Conservation (phyloP, 2,329 filamentous ascomycete species). For the Alternaria sp. region DNA sequence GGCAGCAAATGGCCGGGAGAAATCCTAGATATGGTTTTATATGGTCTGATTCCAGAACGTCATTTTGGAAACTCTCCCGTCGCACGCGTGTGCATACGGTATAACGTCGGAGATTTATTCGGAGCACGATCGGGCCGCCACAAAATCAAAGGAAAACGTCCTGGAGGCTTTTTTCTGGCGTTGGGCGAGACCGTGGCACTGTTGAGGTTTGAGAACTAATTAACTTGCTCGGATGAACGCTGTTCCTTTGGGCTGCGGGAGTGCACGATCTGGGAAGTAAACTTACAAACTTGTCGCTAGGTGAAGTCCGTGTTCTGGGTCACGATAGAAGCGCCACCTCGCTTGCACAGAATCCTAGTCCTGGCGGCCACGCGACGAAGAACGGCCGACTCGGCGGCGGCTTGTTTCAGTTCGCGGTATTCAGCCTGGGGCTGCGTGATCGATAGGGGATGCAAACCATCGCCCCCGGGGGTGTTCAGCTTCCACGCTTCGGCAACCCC, state of each 20-base stretch:
- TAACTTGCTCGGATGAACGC: not conserved
- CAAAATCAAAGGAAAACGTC: not conserved
- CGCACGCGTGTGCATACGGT: constrained; percentile 8
- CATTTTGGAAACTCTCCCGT: constrained; percentile 4
- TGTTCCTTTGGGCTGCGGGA: not conserved
- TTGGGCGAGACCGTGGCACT: not conserved
- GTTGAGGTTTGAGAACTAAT: not conserved
- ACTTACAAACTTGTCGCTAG: not conserved
- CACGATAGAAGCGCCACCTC: constrained; percentile 13
- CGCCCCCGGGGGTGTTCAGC: constrained; percentile 2
- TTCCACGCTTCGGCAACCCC: constrained; percentile 8
- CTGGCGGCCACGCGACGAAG: constrained; percentile 7
- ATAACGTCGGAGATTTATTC: constrained; percentile 16
- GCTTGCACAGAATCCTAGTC: constrained; percentile 10
- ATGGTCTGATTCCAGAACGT: not conserved
- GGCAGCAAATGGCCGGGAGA: not conserved
- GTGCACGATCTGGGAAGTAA: constrained; percentile 2
- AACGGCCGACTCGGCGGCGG: constrained; percentile 13
- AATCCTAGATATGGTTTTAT: not conserved
- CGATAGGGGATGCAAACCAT: constrained; percentile 10
- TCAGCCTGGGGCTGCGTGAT: constrained; percentile 9
- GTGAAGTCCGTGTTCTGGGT: constrained; percentile 10
- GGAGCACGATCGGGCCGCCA: not conserved
- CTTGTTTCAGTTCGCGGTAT: constrained; percentile 18
- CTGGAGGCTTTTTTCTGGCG: constrained; percentile 5